Conservation (phyloP, 108 stramenopile species). For the Mediolabrus comicus region DNA sequence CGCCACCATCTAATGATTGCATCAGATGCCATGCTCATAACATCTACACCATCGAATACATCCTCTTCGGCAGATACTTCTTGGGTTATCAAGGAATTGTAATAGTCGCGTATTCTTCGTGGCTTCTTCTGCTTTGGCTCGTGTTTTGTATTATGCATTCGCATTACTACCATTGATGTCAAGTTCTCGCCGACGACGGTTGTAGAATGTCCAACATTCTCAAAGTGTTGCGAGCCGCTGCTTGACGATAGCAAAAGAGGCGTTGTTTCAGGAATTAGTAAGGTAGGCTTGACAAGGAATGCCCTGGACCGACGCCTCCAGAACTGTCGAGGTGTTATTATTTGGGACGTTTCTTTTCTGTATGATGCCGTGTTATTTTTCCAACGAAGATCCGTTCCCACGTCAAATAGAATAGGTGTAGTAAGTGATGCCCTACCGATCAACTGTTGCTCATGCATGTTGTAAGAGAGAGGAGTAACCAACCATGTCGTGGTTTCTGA, state of each 20-base stretch:
- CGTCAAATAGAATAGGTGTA: neutral
- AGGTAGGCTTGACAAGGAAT: neutral
- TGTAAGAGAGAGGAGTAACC: neutral
- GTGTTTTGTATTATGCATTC: neutral
- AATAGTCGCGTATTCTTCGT: neutral
- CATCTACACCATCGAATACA: slow-evolving; percentile 2
- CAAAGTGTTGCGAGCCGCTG: neutral
- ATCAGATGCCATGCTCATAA: neutral
- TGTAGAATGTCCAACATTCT: neutral
- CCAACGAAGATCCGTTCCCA: neutral
- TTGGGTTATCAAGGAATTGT: neutral
- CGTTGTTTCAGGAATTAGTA: neutral
- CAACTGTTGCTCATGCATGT: neutral
- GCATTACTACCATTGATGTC: neutral
- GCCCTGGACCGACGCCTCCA: neutral
- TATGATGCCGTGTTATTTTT: too few species aligned
- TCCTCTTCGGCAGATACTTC: neutral
- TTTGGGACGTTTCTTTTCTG: neutral
- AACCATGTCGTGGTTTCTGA: neutral
- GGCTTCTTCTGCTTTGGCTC: neutral
- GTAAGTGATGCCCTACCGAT: neutral
- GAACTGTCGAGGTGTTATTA: too few species aligned
- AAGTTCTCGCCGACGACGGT: neutral
- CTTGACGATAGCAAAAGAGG: neutral
- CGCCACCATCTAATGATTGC: neutral